Percentiles rank a stretch among this genome's conserved stretches.
Conservation (phyloP, 1,139 yeast species). For the Blastobotrys arbuscula region DNA sequence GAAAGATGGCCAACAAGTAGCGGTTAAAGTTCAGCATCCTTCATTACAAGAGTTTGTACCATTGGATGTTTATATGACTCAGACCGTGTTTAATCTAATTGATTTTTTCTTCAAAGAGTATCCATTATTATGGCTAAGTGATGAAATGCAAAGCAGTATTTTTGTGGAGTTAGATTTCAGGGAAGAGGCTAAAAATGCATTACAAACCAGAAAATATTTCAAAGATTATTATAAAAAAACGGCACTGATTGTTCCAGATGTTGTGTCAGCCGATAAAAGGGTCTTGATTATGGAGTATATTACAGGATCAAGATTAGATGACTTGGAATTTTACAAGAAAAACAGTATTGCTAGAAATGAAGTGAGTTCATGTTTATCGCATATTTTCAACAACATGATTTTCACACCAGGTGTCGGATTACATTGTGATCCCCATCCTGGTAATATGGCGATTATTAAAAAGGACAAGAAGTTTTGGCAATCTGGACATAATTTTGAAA, state of each 20-base stretch:
- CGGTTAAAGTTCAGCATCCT: constrained; percentile 95
- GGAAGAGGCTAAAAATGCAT: constrained; percentile 80
- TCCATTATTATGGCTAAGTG: constrained; percentile 89
- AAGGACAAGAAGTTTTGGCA: background rate
- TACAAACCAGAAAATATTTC: constrained; percentile 62
- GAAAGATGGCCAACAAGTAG: constrained; percentile 63
- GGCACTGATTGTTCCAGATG: constrained; percentile 73
- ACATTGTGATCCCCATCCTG: constrained; percentile 98
- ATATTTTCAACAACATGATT: constrained; percentile 90
- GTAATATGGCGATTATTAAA: constrained; percentile 75
- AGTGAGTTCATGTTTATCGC: constrained; percentile 80
- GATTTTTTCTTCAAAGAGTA: constrained; percentile 85
- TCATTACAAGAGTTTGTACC: constrained; percentile 84
- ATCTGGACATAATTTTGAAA: constrained; percentile 71
- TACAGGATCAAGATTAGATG: constrained; percentile 78
- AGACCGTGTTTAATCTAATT: constrained; percentile 67
- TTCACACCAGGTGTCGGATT: constrained; percentile 87
- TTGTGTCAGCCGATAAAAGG: constrained; percentile 61
- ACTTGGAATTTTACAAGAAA: constrained; percentile 54
- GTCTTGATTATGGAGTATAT: constrained; percentile 83
- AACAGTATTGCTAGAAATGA: constrained; percentile 67
- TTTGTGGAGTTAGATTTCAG: constrained; percentile 83
- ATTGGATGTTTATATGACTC: constrained; percentile 73
- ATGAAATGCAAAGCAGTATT: constrained; percentile 79
- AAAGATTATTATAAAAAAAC: constrained; percentile 50